phyloP scores from a whole-genome alignment of 1,139 yeast genomes.

The Suhomyces bokatorum region DNA sequence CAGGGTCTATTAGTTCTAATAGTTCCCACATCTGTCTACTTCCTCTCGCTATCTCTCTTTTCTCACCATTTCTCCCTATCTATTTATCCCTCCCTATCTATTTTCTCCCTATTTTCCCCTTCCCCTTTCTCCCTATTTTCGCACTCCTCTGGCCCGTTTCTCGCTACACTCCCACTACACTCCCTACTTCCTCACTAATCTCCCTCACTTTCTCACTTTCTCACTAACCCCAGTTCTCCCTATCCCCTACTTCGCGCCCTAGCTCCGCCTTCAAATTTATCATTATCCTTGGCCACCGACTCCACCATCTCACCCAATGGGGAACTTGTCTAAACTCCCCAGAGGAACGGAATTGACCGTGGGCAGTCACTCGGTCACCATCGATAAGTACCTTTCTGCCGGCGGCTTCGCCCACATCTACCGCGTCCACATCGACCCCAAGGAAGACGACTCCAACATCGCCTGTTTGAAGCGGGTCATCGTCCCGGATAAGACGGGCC shows the following conservation, averaged over 20 bases:
- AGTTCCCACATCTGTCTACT: too few species aligned
- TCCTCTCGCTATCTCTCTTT: too few species aligned
- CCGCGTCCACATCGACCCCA: slow-evolving; percentile 51
- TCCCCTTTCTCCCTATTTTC: too few species aligned
- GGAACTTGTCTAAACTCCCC: slow-evolving; percentile 37
- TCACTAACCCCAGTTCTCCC: not conserved
- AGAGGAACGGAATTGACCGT: slow-evolving; percentile 45
- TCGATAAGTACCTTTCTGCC: slow-evolving; percentile 43
- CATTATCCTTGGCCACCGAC: not conserved
- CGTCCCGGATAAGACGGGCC: slow-evolving; percentile 68
- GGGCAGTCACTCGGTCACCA: slow-evolving; percentile 42
- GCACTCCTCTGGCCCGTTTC: too few species aligned
- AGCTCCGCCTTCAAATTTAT: slow-evolving; percentile 2
- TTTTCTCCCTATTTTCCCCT: too few species aligned
- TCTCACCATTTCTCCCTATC: too few species aligned
- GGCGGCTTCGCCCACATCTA: slow-evolving; percentile 62
- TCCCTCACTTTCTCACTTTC: not conserved
- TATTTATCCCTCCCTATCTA: too few species aligned
- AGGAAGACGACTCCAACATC: slow-evolving; percentile 36
- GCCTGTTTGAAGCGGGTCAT: slow-evolving; percentile 76
- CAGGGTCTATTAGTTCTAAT: too few species aligned
- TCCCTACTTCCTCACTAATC: too few species aligned
- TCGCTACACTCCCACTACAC: too few species aligned
- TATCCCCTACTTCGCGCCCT: not conserved
- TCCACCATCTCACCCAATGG: slow-evolving; percentile 13